Evolutionary conservation across 345 rosid species (phyloP), one percentile per base, ranked within the genome.

Genomic region (Murraya paniculata): DNA sequence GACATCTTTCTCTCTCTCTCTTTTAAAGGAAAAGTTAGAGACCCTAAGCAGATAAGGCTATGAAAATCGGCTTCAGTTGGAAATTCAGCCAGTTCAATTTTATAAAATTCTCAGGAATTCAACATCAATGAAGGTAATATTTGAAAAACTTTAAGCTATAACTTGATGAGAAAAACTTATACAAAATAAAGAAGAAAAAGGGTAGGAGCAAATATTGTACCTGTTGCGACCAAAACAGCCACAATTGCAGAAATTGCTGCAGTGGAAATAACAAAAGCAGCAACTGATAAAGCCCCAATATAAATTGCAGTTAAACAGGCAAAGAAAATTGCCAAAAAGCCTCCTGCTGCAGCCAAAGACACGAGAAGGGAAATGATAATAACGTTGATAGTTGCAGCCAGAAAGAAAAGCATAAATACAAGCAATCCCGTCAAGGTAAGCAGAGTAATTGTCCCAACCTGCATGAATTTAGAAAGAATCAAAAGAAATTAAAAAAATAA

Each of bases 281-380:
- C 97, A 58, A 91, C 77, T 5, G 90, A 85, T 79, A 93, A 82
- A 36, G 97, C 98, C 73, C 93, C 97, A 10, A 95, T 86, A 82
- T 92, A 95, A 38, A 92, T 61, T 35, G 90, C 93, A 21, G 97
- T 81, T 64, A 92, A 82, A 79, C 88, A 88, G 35, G 89, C 83
- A 65, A 90, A 87, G 88, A 92, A 96, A 30, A 95, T 69, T 72
- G 98, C 94, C 87, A 93, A 82, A 86, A 93, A 89, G 28, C 97
- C 94, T 57, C 98, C 97, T 13, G 92, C 98, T 28, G 90, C 90
- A 16, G 97, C 98, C 82, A 95, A 80, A 77, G 98, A 90, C 82
- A 95, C 60, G 74, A 95, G 84, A 77, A 95, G 90, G 62, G 95
- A 92, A 28, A 95, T 68, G 50, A 91, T 73, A 72, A 93, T 84